Evolutionary conservation across 2,329 filamentous ascomycete genomes (phyloP).

Genomic region (Tolypocladium amazonense): DNA sequence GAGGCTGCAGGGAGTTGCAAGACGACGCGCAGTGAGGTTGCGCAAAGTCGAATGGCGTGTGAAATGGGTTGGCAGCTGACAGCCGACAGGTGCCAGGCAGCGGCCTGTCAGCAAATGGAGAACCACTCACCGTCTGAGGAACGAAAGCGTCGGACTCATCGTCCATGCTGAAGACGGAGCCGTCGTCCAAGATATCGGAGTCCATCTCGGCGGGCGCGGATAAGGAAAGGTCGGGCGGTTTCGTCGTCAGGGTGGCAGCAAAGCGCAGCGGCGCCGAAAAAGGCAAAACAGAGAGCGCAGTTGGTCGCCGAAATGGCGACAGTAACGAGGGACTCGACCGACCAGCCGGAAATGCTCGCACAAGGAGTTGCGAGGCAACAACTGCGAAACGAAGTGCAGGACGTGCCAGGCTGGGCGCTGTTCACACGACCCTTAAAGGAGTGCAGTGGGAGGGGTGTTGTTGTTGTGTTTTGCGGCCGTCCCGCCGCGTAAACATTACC

Average conservation of each 20-base stretch:
- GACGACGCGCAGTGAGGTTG: not conserved
- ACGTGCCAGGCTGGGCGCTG: slow-evolving; percentile 8
- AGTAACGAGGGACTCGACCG: slow-evolving; percentile 8
- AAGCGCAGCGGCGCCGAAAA: slow-evolving; percentile 9
- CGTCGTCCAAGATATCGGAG: slow-evolving; percentile 49
- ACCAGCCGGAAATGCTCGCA: slow-evolving; percentile 10
- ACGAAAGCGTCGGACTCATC: slow-evolving; percentile 31
- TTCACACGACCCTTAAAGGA: slow-evolving; percentile 11
- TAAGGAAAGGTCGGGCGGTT: not conserved
- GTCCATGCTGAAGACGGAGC: slow-evolving; percentile 25
- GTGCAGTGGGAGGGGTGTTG: slow-evolving; percentile 9
- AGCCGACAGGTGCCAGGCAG: not conserved
- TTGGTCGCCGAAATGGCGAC: slow-evolving; percentile 10
- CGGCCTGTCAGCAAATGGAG: not conserved
- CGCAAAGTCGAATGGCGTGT: not conserved
- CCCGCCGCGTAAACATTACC: slow-evolving; percentile 16
- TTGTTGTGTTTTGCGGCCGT: slow-evolving; percentile 15
- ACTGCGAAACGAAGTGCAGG: slow-evolving; percentile 8
- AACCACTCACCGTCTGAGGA: slow-evolving; percentile 25
- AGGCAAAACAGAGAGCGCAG: slow-evolving; percentile 7
- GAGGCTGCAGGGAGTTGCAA: not conserved
- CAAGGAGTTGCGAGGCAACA: slow-evolving; percentile 11
- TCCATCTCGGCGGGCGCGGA: slow-evolving; percentile 32
- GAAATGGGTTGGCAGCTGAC: not conserved
- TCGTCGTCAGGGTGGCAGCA: slow-evolving; percentile 3